A percentile compares a stretch with the other conserved stretches of the same genome.
Evolutionary conservation across 1,284 basidiomycete species (phyloP).

Genomic region (Pyrrhoderma noxium): DNA sequence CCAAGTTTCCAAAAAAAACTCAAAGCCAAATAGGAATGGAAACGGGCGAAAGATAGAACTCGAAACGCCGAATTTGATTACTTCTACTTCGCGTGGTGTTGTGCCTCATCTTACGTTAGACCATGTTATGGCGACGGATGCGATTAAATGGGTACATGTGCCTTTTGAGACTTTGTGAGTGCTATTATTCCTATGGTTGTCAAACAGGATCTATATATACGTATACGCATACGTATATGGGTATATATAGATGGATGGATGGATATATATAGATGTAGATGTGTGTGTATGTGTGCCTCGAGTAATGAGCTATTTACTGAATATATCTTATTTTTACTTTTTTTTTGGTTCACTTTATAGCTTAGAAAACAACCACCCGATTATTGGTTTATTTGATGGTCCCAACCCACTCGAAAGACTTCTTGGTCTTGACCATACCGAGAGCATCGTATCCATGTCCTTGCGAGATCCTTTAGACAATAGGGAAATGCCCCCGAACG

Average conservation of each 20-base stretch:
- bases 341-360: too few relatives aligned
- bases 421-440: constrained; percentile 42
- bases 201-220: too few relatives aligned
- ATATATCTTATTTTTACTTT: too few relatives aligned
- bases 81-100: constrained; percentile 61
- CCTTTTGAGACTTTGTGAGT: constrained; percentile 79
- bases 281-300: too few relatives aligned
- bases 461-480: constrained; percentile 59
- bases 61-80: constrained; percentile 54
- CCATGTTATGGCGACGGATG: constrained; percentile 39
- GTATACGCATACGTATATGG: too few relatives aligned
- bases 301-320: too few relatives aligned
- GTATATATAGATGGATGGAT: too few relatives aligned
- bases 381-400: constrained; percentile 48
- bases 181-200: too few relatives aligned
- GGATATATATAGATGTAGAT: too few relatives aligned
- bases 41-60: constrained; percentile 29
- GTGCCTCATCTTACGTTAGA: constrained; percentile 69
- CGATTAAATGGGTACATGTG: constrained; percentile 56
- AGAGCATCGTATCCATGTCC: constrained; percentile 52
- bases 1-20: too few relatives aligned
- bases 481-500: constrained; percentile 63
- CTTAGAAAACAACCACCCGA: constrained; percentile 52
- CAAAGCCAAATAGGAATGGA: too few relatives aligned
- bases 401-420: constrained; percentile 49